These are phyloP conservation scores for Aureobasidium namibiae DNA, from an alignment of 2,329 filamentous ascomycete species.

Conservation along the genomic window DNA sequence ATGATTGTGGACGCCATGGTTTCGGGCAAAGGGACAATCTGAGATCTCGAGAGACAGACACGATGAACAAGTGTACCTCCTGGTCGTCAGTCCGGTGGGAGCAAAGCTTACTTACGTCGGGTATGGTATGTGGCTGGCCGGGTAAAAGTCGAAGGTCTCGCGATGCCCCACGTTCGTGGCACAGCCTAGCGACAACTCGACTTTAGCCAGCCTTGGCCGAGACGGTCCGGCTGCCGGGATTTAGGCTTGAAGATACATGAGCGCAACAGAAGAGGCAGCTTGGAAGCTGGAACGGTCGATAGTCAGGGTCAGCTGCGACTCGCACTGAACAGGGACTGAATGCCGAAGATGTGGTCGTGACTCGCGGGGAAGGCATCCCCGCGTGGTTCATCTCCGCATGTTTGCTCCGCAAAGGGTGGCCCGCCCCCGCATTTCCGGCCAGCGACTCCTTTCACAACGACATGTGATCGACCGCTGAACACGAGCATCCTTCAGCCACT, in stretches of 20 bases:
- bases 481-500: not conserved
- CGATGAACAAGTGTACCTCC: not conserved
- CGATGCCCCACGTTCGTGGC: not conserved
- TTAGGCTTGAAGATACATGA: not conserved
- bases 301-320: not conserved
- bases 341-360: not conserved
- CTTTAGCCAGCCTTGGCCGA: not conserved
- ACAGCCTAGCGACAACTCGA: not conserved
- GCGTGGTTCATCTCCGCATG: not conserved
- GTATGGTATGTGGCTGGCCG: not conserved
- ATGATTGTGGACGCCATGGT: conserved; percentile 18
- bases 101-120: not conserved
- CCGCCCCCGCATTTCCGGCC: not conserved
- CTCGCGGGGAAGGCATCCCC: not conserved
- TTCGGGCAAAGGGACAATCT: not conserved
- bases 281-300: not conserved
- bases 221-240: not conserved
- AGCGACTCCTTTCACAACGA: not conserved
- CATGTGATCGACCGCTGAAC: not conserved
- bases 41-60: not conserved
- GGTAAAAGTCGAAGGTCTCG: not conserved
- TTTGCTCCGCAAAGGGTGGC: not conserved
- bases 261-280: too few species aligned
- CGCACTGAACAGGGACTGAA: not conserved
- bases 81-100: too few species aligned